Evolutionary conservation across 208 protist genomes (phyloP).

Genomic region (Perkinsela sp.): DNA sequence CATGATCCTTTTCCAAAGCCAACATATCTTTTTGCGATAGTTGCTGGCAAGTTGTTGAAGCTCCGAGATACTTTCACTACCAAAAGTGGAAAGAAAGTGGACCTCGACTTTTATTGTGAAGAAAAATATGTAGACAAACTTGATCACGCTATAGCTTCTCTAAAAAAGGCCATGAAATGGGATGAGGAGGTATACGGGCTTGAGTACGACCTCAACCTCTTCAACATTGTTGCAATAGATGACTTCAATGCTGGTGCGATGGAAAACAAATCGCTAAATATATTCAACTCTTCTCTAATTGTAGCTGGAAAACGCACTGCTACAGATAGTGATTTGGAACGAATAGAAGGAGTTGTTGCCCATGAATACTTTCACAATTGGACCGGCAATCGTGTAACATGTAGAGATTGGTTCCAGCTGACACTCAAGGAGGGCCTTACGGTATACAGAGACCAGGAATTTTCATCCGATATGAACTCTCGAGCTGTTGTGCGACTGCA

Average conservation of each 20-base stretch:
- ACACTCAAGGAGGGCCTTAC: slow-evolving; percentile 27
- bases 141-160: slow-evolving; percentile 9
- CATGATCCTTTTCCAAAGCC: slow-evolving; percentile 9
- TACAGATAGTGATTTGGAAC: slow-evolving; percentile 13
- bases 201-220: slow-evolving; percentile 20
- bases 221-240: slow-evolving; percentile 13
- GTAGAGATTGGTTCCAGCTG: slow-evolving; percentile 25
- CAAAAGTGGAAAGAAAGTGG: background rate
- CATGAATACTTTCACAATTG: slow-evolving; percentile 40
- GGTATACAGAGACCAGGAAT: slow-evolving; percentile 22
- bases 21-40: slow-evolving; percentile 8
- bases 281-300: slow-evolving; percentile 14
- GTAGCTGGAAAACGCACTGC: slow-evolving; percentile 10
- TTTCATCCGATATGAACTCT: slow-evolving; percentile 12
- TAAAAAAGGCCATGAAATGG: slow-evolving; percentile 16
- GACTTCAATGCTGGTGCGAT: slow-evolving; percentile 28
- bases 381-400: slow-evolving; percentile 21
- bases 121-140: slow-evolving; percentile 6
- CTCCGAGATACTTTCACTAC: background rate
- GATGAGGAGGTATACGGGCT: slow-evolving; percentile 17
- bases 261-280: slow-evolving; percentile 26
- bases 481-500: slow-evolving; percentile 11
- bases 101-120: background rate
- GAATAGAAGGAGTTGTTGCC: slow-evolving; percentile 10
- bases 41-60: slow-evolving; percentile 5